These are phyloP conservation scores for Gossypium gossypioides DNA, from an alignment of 441 rosid species.

Conservation along the genomic window DNA sequence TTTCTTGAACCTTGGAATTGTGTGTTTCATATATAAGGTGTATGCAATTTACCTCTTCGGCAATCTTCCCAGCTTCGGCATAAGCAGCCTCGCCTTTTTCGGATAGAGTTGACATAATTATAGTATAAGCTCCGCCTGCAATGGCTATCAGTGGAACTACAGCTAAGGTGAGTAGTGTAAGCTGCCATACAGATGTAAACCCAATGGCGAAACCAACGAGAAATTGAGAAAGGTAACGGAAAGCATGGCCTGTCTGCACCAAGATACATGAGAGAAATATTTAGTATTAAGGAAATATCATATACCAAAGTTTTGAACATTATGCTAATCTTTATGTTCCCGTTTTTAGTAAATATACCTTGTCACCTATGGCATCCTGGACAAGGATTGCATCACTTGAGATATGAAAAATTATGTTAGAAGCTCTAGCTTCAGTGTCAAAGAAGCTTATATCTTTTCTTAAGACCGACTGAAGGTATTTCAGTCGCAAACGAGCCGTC, in stretches of 20 bases:
- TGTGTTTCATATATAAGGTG: background rate
- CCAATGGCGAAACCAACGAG: slow-evolving; percentile 58
- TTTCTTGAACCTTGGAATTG: background rate
- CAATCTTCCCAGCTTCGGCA: slow-evolving; percentile 69
- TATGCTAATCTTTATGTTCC: background rate
- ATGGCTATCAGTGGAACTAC: slow-evolving; percentile 78
- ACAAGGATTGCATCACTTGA: slow-evolving; percentile 71
- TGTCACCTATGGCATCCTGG: slow-evolving; percentile 85
- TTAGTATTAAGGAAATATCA: background rate
- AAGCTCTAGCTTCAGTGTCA: slow-evolving; percentile 65
- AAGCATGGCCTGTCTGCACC: slow-evolving; percentile 65
- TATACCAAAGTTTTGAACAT: background rate
- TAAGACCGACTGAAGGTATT: slow-evolving; percentile 56
- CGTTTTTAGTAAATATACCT: slow-evolving; percentile 29
- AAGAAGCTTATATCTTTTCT: slow-evolving; percentile 55
- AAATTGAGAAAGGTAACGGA: slow-evolving; percentile 69
- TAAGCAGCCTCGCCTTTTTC: slow-evolving; percentile 74
- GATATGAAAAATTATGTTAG: slow-evolving; percentile 54
- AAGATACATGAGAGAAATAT: slow-evolving; percentile 11
- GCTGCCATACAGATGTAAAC: slow-evolving; percentile 66
- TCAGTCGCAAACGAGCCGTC: slow-evolving; percentile 54
- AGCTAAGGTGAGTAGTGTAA: slow-evolving; percentile 71
- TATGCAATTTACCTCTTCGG: slow-evolving; percentile 54
- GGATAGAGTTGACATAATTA: slow-evolving; percentile 64
- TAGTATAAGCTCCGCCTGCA: slow-evolving; percentile 67